phyloP scores from a whole-genome alignment of 2,329 filamentous ascomycete genomes.

The Apiospora saccharicola region DNA sequence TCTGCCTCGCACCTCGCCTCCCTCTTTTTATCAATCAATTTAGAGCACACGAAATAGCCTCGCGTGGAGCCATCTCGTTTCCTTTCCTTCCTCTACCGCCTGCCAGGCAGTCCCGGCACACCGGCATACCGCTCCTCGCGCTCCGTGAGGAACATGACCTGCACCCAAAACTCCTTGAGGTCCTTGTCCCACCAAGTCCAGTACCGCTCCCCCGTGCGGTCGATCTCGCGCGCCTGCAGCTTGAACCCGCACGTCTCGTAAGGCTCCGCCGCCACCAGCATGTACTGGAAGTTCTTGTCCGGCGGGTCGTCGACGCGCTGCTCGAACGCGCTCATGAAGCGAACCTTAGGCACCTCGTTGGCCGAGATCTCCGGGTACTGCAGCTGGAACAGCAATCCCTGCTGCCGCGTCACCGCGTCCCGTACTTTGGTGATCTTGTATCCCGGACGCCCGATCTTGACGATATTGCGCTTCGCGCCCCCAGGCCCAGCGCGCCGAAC shows the following conservation, averaged over 20 bases:
- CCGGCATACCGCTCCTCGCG: constrained; percentile 86
- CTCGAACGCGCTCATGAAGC: constrained; percentile 98
- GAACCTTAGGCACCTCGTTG: constrained; percentile 80
- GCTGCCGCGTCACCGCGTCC: constrained; percentile 86
- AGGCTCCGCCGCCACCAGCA: constrained; percentile 93
- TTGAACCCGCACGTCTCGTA: constrained; percentile 99
- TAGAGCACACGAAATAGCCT: neutral
- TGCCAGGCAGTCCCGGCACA: constrained; percentile 64
- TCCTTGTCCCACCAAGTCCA: constrained; percentile 97
- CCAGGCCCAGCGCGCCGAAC: constrained; percentile 60
- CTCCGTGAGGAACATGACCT: constrained; percentile 98
- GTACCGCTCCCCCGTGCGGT: constrained; percentile 85
- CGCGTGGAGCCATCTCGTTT: neutral
- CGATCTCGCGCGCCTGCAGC: constrained; percentile 90
- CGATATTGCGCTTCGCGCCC: constrained; percentile 76
- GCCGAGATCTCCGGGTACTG: constrained; percentile 90
- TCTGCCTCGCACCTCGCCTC: neutral
- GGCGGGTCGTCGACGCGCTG: constrained; percentile 92
- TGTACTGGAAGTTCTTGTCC: constrained; percentile 93
- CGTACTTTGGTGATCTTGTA: constrained; percentile 98
- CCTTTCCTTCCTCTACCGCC: constrained; percentile 44
- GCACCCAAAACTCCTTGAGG: constrained; percentile 95
- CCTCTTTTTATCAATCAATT: neutral
- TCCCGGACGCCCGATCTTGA: constrained; percentile 95
- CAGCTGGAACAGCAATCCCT: constrained; percentile 93